Conservation (phyloP, 1,284 basidiomycete genomes). For the Rhodotorula sp. region DNA sequence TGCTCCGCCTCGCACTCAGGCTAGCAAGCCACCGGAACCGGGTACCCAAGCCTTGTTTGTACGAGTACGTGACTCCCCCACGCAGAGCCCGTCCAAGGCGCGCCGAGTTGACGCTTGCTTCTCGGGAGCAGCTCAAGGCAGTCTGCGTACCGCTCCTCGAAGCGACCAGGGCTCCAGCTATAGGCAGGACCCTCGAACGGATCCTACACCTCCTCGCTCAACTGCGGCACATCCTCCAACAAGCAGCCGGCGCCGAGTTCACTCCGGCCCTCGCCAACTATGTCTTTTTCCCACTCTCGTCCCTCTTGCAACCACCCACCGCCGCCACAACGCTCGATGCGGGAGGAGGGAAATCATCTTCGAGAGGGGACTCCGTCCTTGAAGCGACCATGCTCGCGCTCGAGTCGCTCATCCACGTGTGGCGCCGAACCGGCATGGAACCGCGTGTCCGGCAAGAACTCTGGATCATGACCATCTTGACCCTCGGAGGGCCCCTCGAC, state of each 20-base stretch:
- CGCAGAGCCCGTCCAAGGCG: no score
- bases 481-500: slow-evolving; percentile 51
- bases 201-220: slow-evolving; percentile 59
- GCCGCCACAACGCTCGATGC: slow-evolving; percentile 48
- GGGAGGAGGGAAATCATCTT: slow-evolving; percentile 13
- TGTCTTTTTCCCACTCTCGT: slow-evolving; percentile 78
- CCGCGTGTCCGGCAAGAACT: slow-evolving; percentile 72
- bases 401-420: slow-evolving; percentile 64
- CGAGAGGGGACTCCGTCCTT: slow-evolving; percentile 74
- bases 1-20: no score
- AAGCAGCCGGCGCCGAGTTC: slow-evolving; percentile 55
- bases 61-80: not conserved
- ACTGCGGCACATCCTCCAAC: slow-evolving; percentile 57
- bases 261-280: slow-evolving; percentile 72
- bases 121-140: slow-evolving; percentile 62
- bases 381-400: slow-evolving; percentile 70
- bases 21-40: no score
- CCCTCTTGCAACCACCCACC: slow-evolving; percentile 70
- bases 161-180: slow-evolving; percentile 61
- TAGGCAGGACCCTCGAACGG: slow-evolving; percentile 52
- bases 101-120: not conserved
- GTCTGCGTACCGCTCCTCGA: slow-evolving; percentile 75
- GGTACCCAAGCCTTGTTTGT: slow-evolving; percentile 7
- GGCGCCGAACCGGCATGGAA: slow-evolving; percentile 62
- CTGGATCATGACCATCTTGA: slow-evolving; percentile 73